phyloP scores from a whole-genome alignment of 192 early-diverging fungal genomes.

The Geranomyces michiganensis region DNA sequence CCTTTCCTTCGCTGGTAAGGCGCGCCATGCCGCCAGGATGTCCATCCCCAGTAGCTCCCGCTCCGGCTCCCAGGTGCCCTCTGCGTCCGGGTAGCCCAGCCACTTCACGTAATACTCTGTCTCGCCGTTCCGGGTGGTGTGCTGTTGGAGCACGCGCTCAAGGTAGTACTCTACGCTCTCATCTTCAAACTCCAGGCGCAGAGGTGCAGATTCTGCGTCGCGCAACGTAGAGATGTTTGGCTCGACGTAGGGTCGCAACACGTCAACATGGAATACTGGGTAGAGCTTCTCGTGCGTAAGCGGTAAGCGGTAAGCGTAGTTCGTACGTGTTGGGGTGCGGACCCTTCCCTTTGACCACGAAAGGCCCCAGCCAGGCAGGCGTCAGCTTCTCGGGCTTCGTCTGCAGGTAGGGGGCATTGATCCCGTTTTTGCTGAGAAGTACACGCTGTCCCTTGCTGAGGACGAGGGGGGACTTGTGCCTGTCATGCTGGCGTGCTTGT shows the following conservation, averaged over 20 bases:
- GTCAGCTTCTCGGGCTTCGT: background rate
- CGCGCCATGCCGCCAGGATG: too few relatives aligned
- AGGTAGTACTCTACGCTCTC: background rate
- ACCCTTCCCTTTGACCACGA: background rate
- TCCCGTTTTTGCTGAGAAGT: background rate
- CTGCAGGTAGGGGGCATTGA: background rate
- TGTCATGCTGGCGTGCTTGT: constrained; percentile 3
- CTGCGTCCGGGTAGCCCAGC: background rate
- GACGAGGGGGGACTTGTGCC: background rate
- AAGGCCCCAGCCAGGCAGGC: constrained; percentile 4
- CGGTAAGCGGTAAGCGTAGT: background rate
- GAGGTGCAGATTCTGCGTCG: background rate
- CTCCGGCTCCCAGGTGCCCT: too few relatives aligned
- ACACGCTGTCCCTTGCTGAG: background rate
- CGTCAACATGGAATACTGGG: constrained; percentile 15
- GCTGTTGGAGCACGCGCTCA: background rate
- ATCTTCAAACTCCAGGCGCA: background rate
- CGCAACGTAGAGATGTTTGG: background rate
- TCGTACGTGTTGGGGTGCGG: constrained; percentile 19
- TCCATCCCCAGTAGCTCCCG: too few relatives aligned
- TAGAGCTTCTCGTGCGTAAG: background rate
- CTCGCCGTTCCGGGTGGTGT: background rate
- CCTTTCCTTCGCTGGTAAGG: too few relatives aligned
- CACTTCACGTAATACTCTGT: background rate
- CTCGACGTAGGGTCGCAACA: background rate